Evolutionary conservation across 2,329 filamentous ascomycete genomes (phyloP).

Genomic region (Pseudovirgaria hyperparasitica): DNA sequence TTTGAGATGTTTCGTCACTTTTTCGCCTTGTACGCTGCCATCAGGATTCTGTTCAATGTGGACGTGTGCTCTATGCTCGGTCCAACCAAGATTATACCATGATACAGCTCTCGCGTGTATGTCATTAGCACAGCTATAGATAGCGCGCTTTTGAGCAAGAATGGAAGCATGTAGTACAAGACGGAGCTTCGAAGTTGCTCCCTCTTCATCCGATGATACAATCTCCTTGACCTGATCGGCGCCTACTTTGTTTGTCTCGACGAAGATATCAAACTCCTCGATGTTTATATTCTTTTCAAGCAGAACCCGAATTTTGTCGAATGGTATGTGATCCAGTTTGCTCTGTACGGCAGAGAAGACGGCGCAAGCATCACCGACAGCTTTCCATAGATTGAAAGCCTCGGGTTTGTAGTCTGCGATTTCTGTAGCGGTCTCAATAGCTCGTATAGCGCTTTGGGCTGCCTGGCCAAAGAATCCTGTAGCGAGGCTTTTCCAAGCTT

Average conservation of each 20-base stretch:
- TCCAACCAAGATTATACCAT: constrained; percentile 94
- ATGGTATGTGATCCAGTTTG: constrained; percentile 50
- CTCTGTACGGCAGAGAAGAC: constrained; percentile 70
- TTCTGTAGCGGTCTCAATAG: constrained; percentile 52
- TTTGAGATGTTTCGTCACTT: constrained; percentile 57
- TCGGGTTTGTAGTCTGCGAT: constrained; percentile 49
- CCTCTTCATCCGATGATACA: constrained; percentile 7
- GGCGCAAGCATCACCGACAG: constrained; percentile 75
- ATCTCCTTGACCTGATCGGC: constrained; percentile 20
- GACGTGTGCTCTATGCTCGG: constrained; percentile 68
- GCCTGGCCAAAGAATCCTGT: constrained; percentile 81
- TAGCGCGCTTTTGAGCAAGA: constrained; percentile 75
- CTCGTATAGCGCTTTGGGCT: constrained; percentile 53
- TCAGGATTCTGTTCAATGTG: constrained; percentile 39
- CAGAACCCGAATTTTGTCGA: constrained; percentile 43
- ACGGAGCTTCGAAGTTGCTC: constrained; percentile 25
- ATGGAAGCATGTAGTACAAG: constrained; percentile 59
- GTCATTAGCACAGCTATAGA: constrained; percentile 60
- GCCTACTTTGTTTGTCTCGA: constrained; percentile 55
- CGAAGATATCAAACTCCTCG: constrained; percentile 48
- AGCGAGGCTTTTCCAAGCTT: constrained; percentile 61
- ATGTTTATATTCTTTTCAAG: constrained; percentile 40
- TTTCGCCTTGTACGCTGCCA: constrained; percentile 7
- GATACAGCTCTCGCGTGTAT: constrained; percentile 85
- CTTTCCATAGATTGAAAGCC: constrained; percentile 93